phyloP scores from a whole-genome alignment of 2,329 filamentous ascomycete genomes.

The Epichloe bromicola region DNA sequence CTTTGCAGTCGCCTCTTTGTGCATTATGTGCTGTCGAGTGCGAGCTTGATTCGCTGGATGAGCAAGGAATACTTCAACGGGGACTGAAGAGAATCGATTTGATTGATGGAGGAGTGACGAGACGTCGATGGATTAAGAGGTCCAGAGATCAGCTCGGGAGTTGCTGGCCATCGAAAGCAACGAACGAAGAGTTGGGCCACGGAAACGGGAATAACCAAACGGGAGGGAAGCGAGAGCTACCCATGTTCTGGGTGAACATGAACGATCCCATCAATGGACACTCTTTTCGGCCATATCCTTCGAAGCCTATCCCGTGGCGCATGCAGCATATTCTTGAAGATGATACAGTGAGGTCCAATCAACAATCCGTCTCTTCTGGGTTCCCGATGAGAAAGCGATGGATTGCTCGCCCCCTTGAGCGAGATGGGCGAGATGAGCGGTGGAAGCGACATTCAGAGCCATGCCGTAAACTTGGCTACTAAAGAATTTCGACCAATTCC shows the following conservation, averaged over 20 bases:
- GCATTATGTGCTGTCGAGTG: constrained; percentile 29
- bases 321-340: constrained; percentile 21
- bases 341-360: too few relatives aligned
- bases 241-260: constrained; percentile 36
- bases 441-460: constrained; percentile 3
- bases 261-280: constrained; percentile 33
- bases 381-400: neutral
- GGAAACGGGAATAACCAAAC: constrained; percentile 10
- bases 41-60: constrained; percentile 22
- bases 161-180: neutral
- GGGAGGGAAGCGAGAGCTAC: constrained; percentile 9
- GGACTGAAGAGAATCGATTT: constrained; percentile 30
- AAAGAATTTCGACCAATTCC: neutral
- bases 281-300: constrained; percentile 33
- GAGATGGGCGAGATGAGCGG: neutral
- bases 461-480: neutral
- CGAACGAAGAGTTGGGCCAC: neutral
- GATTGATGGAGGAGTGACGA: constrained; percentile 33
- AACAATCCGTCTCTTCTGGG: neutral
- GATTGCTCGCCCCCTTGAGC: neutral
- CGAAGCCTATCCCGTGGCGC: constrained; percentile 38
- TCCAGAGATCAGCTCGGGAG: constrained; percentile 13
- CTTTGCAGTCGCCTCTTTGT: constrained; percentile 36
- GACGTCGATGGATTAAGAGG: constrained; percentile 23
- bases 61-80: constrained; percentile 23